Evolutionary conservation across 2,329 filamentous ascomycete species (phyloP).

Genomic region (Epichloe festucae): DNA sequence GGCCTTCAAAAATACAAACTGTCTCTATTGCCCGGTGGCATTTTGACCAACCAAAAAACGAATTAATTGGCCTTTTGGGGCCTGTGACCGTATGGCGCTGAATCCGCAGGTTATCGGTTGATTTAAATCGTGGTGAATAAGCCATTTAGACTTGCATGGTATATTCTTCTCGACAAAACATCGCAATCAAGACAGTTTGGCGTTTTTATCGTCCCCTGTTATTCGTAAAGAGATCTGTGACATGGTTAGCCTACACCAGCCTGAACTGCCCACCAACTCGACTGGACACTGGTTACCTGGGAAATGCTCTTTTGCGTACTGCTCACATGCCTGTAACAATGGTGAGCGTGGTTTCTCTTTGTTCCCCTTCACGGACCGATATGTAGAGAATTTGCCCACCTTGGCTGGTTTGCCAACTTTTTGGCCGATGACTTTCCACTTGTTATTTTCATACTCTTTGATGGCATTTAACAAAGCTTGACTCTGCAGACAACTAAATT

Average conservation of each 20-base stretch:
- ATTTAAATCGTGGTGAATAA: background rate
- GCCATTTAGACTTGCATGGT: background rate
- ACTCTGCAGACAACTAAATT: conserved; percentile 36
- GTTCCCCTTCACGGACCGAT: background rate
- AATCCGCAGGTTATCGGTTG: background rate
- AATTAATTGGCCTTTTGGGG: background rate
- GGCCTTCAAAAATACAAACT: background rate
- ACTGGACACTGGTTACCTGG: conserved; percentile 30
- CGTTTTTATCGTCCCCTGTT: conserved; percentile 23
- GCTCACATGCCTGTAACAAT: conserved; percentile 37
- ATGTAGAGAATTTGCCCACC: conserved; percentile 18
- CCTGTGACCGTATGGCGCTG: background rate
- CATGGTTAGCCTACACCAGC: conserved; percentile 13
- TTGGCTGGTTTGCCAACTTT: conserved; percentile 98
- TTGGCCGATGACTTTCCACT: conserved; percentile 94
- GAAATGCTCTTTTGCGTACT: conserved; percentile 95
- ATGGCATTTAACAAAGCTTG: conserved; percentile 79
- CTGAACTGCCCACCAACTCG: background rate
- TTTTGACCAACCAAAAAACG: background rate
- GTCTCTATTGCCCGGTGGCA: background rate
- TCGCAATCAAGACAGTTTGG: background rate
- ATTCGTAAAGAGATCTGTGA: conserved; percentile 25
- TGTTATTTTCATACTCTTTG: conserved; percentile 97
- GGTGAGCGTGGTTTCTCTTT: conserved; percentile 4
- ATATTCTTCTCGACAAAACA: background rate